phyloP scores from a whole-genome alignment of 2,329 filamentous ascomycete genomes.

The Cladosporium sp. region DNA sequence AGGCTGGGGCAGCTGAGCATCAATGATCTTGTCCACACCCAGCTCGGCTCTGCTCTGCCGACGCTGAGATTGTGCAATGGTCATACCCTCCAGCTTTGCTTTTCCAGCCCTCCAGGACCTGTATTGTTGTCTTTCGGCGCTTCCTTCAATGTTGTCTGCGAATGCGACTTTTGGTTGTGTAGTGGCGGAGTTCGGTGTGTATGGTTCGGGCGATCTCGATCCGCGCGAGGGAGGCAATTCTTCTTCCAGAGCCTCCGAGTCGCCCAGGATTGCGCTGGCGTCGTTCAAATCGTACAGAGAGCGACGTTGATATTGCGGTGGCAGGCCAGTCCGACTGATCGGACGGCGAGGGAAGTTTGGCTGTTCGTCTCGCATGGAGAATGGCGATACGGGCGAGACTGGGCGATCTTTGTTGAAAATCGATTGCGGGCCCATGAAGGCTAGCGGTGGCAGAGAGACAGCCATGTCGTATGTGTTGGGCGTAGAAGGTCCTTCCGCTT shows the following conservation, averaged over 20 bases:
- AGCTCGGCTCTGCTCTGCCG: slow-evolving; percentile 28
- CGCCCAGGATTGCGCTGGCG: slow-evolving; percentile 11
- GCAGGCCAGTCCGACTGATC: slow-evolving; percentile 19
- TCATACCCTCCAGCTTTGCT: slow-evolving; percentile 37
- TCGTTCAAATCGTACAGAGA: slow-evolving; percentile 31
- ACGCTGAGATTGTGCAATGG: slow-evolving; percentile 34
- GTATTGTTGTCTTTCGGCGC: slow-evolving; percentile 43
- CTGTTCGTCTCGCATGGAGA: background rate
- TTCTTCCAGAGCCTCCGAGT: background rate
- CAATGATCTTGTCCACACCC: slow-evolving; percentile 58
- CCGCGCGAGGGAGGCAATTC: background rate
- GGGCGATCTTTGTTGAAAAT: slow-evolving; percentile 7
- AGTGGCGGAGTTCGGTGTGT: slow-evolving; percentile 3
- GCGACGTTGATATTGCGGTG: slow-evolving; percentile 26
- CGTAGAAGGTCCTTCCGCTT: background rate
- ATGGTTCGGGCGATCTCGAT: slow-evolving; percentile 3
- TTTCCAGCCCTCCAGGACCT: slow-evolving; percentile 48
- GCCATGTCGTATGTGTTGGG: slow-evolving; percentile 7
- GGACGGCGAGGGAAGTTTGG: slow-evolving; percentile 1
- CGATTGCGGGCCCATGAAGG: slow-evolving; percentile 2
- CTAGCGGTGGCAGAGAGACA: slow-evolving; percentile 6
- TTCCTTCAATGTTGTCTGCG: slow-evolving; percentile 21
- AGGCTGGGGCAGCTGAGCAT: slow-evolving; percentile 57
- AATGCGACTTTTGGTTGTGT: slow-evolving; percentile 4
- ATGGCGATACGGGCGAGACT: slow-evolving; percentile 7